Base-by-base conservation (phyloP, 2,329 filamentous ascomycete genomes). In the Colletotrichum endophyticum region DNA sequence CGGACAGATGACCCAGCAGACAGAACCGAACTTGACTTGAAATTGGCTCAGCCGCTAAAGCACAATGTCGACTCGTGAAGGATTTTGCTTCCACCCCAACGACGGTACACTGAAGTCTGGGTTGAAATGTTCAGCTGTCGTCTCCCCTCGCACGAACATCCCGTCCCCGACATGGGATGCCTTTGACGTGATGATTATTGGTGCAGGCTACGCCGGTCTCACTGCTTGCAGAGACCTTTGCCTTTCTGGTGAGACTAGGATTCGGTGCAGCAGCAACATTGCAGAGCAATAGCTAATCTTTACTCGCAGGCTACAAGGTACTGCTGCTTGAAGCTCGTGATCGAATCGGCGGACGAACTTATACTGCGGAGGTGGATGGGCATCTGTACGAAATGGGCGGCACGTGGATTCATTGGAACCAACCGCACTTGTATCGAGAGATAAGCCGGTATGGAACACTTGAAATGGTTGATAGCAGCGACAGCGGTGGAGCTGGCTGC, bases 361-460 rank as follows among this genome's bases (percentile, higher is more conserved):
- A 84, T 83, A 83, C 81, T 5, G 80, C 83, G 11, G 81, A 82
- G 25, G 82, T 84, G 16, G 80, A 81, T 8, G 85, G 86, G 0
- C 82, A 83, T 28, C 79, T 80, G 1, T 87, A 83, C 66, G 86
- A 87, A 63, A 85, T 88, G 83, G 86, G 86, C 1, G 86, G 86
- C 0, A 87, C 86, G 1, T 88, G 85, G 85, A 79, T 88, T 5
- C 83, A 84, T 28, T 85, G 84, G 83, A 78, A 79, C 49, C 82
- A 84, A 78, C 87, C 87, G 0, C 84, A 86, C 44, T 79, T 87
- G 3, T 87, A 84, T 83, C 81, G 86, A 6, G 88, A 89, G 68
- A 85, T 89, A 6, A 81, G 83, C 1, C 78, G 87, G 19, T 90
- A 89, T 19, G 8, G 36, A 16, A 39, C 15, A 39, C 8, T 39